Conservation (phyloP, 768 basidiomycete genomes). For the Peribolospora baueri region DNA sequence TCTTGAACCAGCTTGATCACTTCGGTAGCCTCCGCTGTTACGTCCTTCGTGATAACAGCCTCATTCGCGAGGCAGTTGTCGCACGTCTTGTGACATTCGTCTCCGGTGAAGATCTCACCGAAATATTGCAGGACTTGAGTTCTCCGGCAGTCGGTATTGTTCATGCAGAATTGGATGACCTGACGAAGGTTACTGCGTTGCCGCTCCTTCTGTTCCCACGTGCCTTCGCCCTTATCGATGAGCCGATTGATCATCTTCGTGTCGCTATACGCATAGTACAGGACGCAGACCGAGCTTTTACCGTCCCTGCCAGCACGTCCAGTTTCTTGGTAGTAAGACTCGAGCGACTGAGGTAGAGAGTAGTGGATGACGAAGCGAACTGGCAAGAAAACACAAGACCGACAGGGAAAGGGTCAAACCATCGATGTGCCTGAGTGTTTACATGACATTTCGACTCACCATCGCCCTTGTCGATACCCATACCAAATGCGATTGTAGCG, state of each 20-base stretch:
- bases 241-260: conserved; percentile 23
- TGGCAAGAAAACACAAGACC: conserved; percentile 14
- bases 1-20: conserved; percentile 35
- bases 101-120: conserved; percentile 48
- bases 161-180: conserved; percentile 57
- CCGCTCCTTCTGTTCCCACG: conserved; percentile 36
- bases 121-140: conserved; percentile 72
- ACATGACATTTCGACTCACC: conserved; percentile 2
- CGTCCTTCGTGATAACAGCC: conserved; percentile 29
- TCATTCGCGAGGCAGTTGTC: conserved; percentile 49
- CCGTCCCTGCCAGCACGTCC: conserved; percentile 90
- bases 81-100: conserved; percentile 43
- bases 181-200: conserved; percentile 38
- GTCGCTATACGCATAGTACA: conserved; percentile 34
- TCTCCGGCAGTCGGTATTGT: conserved; percentile 65
- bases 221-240: conserved; percentile 19
- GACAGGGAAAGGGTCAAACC: background rate
- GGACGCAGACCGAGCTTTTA: conserved; percentile 51
- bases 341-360: conserved; percentile 54
- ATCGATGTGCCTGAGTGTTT: background rate
- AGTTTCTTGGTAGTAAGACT: conserved; percentile 59
- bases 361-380: conserved; percentile 85
- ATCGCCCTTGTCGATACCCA: conserved; percentile 67
- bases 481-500: conserved; percentile 73
- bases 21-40: conserved; percentile 33